Base-by-base conservation (phyloP, 2,329 filamentous ascomycete species). In the Rhynchosporium secalis region DNA sequence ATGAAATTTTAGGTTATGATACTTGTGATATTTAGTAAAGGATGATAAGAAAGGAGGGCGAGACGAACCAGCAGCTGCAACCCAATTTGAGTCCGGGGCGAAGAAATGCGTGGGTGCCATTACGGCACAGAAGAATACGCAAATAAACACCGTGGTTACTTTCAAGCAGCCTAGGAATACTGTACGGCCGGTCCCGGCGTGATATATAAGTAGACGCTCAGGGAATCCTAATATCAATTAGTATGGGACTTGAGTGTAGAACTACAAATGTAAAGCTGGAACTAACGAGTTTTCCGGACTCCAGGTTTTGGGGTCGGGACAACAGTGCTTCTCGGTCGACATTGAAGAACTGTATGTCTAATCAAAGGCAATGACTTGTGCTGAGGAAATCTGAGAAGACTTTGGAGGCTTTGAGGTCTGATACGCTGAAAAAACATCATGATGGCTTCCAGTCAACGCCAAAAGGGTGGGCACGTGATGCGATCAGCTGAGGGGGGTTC, bases 121-220 rank as follows among this genome's bases (percentile, higher is more conserved):
- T 31, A 91, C 76, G 57, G 88, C 76, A 66, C 80, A 81, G 70
- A 90, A 90, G 68, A 89, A 85, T 28, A 81, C 81, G 61, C 88
- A 88, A 45, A 90, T 75, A 64, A 92, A 84, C 46, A 95, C 80
- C 3, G 88, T 87, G 0, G 86, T 86, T 61, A 94, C 77, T 70
- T 92, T 91, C 65, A 90, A 75, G 71, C 86, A 83, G 55, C 88
- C 89, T 51, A 94, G 76, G 67, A 89, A 87, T 6, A 86, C 84
- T 36, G 84, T 88, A 62, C 84, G 82, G 8, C 81, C 81, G 0
- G 85, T 88, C 58, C 91, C 90, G 58, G 86, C 86, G 76, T 92
- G 89, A 75, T 91, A 96, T 65, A 96, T 83, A 68, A 92, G 81
- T 33, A 93, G 72, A 13, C 78, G 78, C 66, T 85, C 80, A 0